Conservation (phyloP, 768 basidiomycete species). For the Calocera cornea region DNA sequence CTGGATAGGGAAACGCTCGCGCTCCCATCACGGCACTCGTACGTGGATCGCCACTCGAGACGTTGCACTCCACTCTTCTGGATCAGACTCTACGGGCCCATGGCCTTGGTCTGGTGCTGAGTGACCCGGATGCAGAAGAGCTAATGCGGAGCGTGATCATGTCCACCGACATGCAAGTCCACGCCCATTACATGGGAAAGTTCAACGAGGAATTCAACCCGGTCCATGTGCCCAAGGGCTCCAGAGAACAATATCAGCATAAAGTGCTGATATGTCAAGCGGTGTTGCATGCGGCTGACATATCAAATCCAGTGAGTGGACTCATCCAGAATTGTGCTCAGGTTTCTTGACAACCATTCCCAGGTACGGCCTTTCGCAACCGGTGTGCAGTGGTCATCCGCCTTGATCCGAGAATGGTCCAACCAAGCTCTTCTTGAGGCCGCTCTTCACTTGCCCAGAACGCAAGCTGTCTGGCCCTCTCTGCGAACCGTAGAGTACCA, state of each 20-base stretch:
- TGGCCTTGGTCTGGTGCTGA: slow-evolving; percentile 42
- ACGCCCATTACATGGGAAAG: neutral
- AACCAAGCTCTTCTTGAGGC: slow-evolving; percentile 79
- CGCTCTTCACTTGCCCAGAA: slow-evolving; percentile 51
- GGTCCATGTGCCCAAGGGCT: neutral
- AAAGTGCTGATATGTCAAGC: slow-evolving; percentile 67
- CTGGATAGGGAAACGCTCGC: slow-evolving; percentile 73
- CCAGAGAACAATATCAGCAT: neutral
- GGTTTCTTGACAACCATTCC: neutral
- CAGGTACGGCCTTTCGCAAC: slow-evolving; percentile 88
- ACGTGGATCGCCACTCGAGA: slow-evolving; percentile 79
- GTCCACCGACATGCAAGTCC: neutral
- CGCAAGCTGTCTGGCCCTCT: slow-evolving; percentile 32
- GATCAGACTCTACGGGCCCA: slow-evolving; percentile 67
- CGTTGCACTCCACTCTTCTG: slow-evolving; percentile 77
- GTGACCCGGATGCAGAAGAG: neutral
- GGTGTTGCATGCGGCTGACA: slow-evolving; percentile 93
- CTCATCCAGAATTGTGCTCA: neutral
- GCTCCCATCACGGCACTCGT: slow-evolving; percentile 79
- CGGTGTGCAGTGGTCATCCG: slow-evolving; percentile 83
- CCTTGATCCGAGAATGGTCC: slow-evolving; percentile 80
- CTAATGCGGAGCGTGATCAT: neutral
- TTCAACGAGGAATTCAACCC: neutral
- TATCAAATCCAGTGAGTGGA: slow-evolving; percentile 83
- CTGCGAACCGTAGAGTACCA: slow-evolving; percentile 27